These are phyloP conservation scores for Chrysanthemum seticuspe DNA, from an alignment of 129 eudicot genomes.

Conservation along the genomic window DNA sequence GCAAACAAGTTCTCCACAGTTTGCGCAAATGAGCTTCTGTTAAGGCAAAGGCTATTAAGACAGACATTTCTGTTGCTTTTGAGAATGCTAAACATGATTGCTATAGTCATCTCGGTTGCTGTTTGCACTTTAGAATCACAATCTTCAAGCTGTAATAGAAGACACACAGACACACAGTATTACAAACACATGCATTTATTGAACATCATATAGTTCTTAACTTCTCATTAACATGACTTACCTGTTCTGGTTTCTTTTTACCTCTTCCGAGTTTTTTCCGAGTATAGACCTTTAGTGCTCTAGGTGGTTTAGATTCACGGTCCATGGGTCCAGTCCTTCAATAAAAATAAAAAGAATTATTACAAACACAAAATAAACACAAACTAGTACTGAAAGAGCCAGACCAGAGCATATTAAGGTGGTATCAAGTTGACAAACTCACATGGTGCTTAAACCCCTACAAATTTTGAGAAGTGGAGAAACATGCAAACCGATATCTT, in stretches of 20 bases:
- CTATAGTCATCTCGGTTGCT: conserved; percentile 44
- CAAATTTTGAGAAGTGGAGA: conserved; percentile 40
- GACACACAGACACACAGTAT: background rate
- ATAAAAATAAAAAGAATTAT: background rate
- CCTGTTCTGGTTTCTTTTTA: conserved; percentile 47
- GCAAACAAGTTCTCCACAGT: conserved; percentile 69
- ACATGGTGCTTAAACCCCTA: conserved; percentile 51
- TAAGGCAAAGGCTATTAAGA: conserved; percentile 43
- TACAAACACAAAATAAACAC: background rate
- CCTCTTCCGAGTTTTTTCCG: background rate
- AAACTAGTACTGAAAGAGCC: background rate
- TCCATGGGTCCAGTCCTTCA: conserved; percentile 56
- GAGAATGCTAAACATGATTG: conserved; percentile 46
- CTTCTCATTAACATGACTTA: conserved; percentile 12
- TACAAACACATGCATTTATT: background rate
- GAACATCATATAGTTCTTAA: background rate
- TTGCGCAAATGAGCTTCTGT: conserved; percentile 61
- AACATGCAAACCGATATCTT: conserved; percentile 41
- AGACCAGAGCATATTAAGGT: background rate
- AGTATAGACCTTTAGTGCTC: conserved; percentile 6
- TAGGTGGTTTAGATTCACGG: conserved; percentile 33
- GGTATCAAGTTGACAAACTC: conserved; percentile 22
- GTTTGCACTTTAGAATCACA: conserved; percentile 23
- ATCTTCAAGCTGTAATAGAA: conserved; percentile 36
- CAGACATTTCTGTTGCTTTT: conserved; percentile 32